These are phyloP conservation scores for Exophiala bonariae DNA, from an alignment of 2,329 filamentous ascomycete species.

Conservation along the genomic window DNA sequence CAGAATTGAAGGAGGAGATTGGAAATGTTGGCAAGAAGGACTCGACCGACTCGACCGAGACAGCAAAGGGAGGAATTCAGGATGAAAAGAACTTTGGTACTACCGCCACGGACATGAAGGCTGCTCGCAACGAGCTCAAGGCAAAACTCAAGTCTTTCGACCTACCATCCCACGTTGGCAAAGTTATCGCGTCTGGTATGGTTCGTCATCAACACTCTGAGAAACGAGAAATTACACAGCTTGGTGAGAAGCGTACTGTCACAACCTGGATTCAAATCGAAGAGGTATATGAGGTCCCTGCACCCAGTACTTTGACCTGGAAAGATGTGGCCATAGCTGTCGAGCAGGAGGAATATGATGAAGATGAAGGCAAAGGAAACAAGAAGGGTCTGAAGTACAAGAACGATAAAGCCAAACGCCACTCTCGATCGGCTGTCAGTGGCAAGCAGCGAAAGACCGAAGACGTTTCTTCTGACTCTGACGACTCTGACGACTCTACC, in stretches of 20 bases:
- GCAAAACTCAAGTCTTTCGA: conserved; percentile 3
- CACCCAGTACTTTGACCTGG: neutral
- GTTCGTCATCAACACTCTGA: conserved; percentile 15
- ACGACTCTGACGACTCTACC: no score
- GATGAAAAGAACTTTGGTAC: neutral
- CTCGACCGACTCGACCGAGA: neutral
- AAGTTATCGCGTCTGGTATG: conserved; percentile 9
- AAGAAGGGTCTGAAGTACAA: no score
- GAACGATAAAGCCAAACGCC: no score
- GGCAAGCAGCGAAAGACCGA: no score
- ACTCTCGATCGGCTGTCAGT: no score
- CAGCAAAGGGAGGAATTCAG: neutral
- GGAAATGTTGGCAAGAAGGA: neutral
- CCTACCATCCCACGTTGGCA: conserved; percentile 12
- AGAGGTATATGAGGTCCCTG: conserved; percentile 17
- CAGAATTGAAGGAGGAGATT: neutral
- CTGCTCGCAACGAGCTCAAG: conserved; percentile 3
- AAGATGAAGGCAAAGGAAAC: conserved; percentile 1
- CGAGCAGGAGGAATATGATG: conserved; percentile 4
- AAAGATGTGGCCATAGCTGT: conserved; percentile 12
- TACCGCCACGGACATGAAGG: neutral
- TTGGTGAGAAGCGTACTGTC: conserved; percentile 18
- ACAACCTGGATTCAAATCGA: conserved; percentile 21
- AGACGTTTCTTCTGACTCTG: no score
- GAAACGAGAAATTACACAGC: conserved; percentile 10